phyloP scores from a whole-genome alignment of 495 filamentous ascomycete species.

The Hypoxylon lienhwacheense region DNA sequence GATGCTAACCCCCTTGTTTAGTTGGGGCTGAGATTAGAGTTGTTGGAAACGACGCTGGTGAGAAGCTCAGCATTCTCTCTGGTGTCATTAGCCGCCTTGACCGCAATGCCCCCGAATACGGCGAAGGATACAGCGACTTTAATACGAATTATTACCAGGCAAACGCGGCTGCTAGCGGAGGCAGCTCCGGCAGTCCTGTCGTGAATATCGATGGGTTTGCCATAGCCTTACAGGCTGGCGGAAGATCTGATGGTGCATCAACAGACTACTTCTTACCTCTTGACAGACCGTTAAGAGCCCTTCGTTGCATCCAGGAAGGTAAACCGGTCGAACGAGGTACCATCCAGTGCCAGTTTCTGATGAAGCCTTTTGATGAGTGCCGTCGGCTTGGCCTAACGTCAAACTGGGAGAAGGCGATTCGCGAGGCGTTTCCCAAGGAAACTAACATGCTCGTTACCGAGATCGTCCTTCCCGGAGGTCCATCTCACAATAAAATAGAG shows the following conservation, averaged over 20 bases:
- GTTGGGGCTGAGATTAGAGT: conserved; percentile 94
- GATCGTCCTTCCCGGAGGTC: conserved; percentile 88
- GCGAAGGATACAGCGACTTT: conserved; percentile 98
- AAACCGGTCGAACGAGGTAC: conserved; percentile 80
- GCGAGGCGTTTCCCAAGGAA: conserved; percentile 83
- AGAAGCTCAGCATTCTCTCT: conserved; percentile 97
- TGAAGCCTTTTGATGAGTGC: conserved; percentile 98
- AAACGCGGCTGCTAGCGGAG: conserved; percentile 91
- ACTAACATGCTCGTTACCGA: conserved; percentile 97
- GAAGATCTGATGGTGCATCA: conserved; percentile 88
- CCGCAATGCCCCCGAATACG: conserved; percentile 96
- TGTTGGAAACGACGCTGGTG: conserved; percentile 97
- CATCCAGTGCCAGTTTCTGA: conserved; percentile 96
- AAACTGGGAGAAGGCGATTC: conserved; percentile 81
- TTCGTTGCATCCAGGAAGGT: conserved; percentile 78
- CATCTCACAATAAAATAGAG: conserved; percentile 78
- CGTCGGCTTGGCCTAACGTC: conserved; percentile 81
- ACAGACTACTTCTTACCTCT: conserved; percentile 98
- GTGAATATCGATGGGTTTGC: conserved; percentile 94
- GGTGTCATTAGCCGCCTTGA: conserved; percentile 96
- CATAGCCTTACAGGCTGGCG: conserved; percentile 92
- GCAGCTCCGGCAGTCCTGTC: conserved; percentile 94
- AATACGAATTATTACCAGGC: conserved; percentile 99
- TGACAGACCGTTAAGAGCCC: conserved; percentile 81
- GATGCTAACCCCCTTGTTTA: conserved; percentile 2